These are phyloP conservation scores for Haplosporangium sp. DNA, from an alignment of 371 early-diverging fungal species.

Conservation along the genomic window DNA sequence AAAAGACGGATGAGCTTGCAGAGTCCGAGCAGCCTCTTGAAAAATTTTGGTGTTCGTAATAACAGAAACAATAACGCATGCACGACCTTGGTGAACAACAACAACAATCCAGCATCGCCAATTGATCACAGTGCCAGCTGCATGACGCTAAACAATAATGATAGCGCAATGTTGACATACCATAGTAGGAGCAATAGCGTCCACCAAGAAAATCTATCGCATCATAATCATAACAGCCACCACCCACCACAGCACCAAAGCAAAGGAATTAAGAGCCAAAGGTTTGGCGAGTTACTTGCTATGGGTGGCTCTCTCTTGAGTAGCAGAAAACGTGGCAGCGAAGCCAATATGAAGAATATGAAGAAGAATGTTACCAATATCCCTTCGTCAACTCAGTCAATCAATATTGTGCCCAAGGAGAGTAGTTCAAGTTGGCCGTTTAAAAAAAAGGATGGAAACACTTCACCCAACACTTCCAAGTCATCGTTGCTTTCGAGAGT, in stretches of 20 bases:
- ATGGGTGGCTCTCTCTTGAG: slow-evolving; percentile 17
- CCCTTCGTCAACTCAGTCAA: slow-evolving; percentile 8
- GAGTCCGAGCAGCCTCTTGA: not conserved
- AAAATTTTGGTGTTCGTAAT: not conserved
- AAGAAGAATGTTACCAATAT: not conserved
- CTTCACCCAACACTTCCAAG: slow-evolving; percentile 9
- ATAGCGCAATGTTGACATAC: not conserved
- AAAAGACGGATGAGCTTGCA: not conserved
- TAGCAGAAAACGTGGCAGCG: slow-evolving; percentile 38
- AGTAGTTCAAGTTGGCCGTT: not conserved
- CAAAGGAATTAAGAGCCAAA: slow-evolving; percentile 12
- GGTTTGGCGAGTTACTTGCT: slow-evolving; percentile 20
- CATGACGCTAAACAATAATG: not conserved
- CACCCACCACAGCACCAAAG: slow-evolving; percentile 5
- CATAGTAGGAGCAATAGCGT: not conserved
- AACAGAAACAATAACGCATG: slow-evolving; percentile 1
- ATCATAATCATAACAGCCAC: not conserved
- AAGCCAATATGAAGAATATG: slow-evolving; percentile 26
- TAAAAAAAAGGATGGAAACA: slow-evolving; percentile 1
- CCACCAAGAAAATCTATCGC: not conserved
- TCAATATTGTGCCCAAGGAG: slow-evolving; percentile 4
- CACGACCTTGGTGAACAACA: not conserved
- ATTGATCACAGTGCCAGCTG: not conserved
- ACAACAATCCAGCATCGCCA: not conserved
- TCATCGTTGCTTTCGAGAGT: slow-evolving; percentile 12